phyloP scores from a whole-genome alignment of 495 filamentous ascomycete species.

The Lasiosphaeris hirsuta region DNA sequence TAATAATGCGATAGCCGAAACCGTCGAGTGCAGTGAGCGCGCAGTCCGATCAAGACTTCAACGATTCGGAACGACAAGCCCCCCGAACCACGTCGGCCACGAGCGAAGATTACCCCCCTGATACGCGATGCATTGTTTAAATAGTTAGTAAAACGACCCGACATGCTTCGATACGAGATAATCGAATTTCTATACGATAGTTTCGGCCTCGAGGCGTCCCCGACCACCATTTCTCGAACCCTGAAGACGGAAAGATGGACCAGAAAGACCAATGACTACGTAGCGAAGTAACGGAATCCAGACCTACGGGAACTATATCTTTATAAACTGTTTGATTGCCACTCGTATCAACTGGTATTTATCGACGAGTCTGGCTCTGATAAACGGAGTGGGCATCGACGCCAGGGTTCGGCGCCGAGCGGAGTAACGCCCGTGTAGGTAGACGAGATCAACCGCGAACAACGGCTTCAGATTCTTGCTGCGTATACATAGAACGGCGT shows the following conservation, averaged over 20 bases:
- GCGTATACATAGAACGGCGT: conserved; percentile 42
- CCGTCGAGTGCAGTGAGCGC: conserved; percentile 4
- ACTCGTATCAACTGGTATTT: conserved; percentile 33
- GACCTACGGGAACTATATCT: conserved; percentile 37
- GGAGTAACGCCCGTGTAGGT: conserved; percentile 35
- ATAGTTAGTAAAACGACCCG: not conserved
- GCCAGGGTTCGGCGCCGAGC: conserved; percentile 33
- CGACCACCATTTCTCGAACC: no score
- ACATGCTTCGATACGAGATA: conserved; percentile 31
- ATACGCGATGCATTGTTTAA: conserved; percentile 15
- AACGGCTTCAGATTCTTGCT: conserved; percentile 36
- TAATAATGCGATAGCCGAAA: not conserved
- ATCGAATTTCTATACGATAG: conserved; percentile 30
- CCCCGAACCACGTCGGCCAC: conserved; percentile 9
- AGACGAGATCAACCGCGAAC: conserved; percentile 28
- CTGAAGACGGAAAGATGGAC: no score
- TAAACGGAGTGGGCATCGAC: not conserved
- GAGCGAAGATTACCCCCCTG: conserved; percentile 10
- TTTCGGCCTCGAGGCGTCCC: no score
- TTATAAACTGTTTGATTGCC: conserved; percentile 30
- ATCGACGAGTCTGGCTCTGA: conserved; percentile 29
- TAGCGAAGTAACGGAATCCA: conserved; percentile 11
- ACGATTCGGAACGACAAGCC: conserved; percentile 4
- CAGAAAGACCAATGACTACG: no score
- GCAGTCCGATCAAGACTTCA: not conserved